Percentiles rank a stretch among this genome's conserved stretches.
Conservation (phyloP, 2,329 filamentous ascomycete species). For the Cladosporium austrohemisphaericum region DNA sequence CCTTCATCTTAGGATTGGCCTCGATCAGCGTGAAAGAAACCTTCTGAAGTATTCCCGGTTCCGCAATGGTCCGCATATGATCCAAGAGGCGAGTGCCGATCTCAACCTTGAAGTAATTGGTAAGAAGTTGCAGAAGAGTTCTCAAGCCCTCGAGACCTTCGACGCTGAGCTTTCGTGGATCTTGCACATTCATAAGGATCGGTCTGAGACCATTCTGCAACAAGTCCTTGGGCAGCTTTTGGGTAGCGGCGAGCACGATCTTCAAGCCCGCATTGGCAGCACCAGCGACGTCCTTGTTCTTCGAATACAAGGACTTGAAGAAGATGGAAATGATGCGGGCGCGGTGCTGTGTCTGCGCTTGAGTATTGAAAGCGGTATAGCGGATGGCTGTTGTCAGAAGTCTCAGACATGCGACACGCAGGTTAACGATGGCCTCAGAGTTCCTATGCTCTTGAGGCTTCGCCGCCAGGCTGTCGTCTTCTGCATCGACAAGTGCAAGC, state of each 20-base stretch:
- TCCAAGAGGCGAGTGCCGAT: slow-evolving; percentile 91
- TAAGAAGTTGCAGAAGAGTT: slow-evolving; percentile 81
- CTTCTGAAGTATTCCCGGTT: slow-evolving; percentile 74
- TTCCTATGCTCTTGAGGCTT: slow-evolving; percentile 93
- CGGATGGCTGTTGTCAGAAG: slow-evolving; percentile 90
- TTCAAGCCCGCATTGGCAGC: slow-evolving; percentile 89
- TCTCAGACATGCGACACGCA: slow-evolving; percentile 89
- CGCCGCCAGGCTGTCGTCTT: slow-evolving; percentile 85
- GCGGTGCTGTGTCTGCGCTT: slow-evolving; percentile 51
- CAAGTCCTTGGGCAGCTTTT: slow-evolving; percentile 90
- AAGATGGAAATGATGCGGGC: slow-evolving; percentile 81
- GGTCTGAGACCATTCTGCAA: slow-evolving; percentile 90
- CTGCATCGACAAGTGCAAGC: slow-evolving; percentile 86
- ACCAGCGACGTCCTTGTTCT: slow-evolving; percentile 86
- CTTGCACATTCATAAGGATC: slow-evolving; percentile 93
- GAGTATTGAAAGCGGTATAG: slow-evolving; percentile 82
- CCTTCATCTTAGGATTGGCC: slow-evolving; percentile 87
- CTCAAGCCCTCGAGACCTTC: slow-evolving; percentile 89
- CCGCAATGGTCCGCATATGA: slow-evolving; percentile 86
- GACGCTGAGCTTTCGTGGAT: slow-evolving; percentile 83
- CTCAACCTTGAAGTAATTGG: slow-evolving; percentile 98
- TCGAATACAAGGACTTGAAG: slow-evolving; percentile 95
- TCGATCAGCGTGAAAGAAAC: slow-evolving; percentile 94
- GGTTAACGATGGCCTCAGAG: slow-evolving; percentile 87
- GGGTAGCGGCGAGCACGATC: slow-evolving; percentile 80